Conservation (phyloP, 2,329 filamentous ascomycete species). For the Cercospora sojina region DNA sequence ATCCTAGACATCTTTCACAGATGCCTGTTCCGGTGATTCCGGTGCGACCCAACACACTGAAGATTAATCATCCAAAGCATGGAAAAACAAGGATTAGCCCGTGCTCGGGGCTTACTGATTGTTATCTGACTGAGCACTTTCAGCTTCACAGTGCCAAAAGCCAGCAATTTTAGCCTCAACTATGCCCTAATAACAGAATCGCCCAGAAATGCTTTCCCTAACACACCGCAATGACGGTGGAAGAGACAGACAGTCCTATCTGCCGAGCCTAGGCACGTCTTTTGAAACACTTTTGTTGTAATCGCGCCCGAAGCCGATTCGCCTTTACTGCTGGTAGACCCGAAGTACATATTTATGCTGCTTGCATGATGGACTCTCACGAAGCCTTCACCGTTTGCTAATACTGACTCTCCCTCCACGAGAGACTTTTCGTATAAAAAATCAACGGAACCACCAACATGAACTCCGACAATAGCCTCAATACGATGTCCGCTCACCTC, state of each 20-base stretch:
- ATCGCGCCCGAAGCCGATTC: neutral
- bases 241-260: neutral
- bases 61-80: neutral
- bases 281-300: neutral
- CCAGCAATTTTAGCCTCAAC: neutral
- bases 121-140: neutral
- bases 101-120: neutral
- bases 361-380: neutral
- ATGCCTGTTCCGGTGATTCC: neutral
- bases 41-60: neutral
- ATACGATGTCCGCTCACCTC: neutral
- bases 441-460: neutral
- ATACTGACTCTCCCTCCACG: neutral
- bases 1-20: neutral
- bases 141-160: neutral
- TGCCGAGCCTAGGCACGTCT: neutral
- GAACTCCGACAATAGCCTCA: neutral
- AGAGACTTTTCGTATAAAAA: neutral
- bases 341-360: neutral
- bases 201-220: too few relatives aligned
- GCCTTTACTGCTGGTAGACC: neutral
- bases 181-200: neutral
- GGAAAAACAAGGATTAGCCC: neutral
- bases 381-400: neutral
- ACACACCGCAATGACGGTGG: neutral